Percentiles rank a stretch among this genome's conserved stretches.
These are phyloP conservation scores for Conticribra weissflogii DNA, from an alignment of 108 stramenopile species.

Conservation along the genomic window DNA sequence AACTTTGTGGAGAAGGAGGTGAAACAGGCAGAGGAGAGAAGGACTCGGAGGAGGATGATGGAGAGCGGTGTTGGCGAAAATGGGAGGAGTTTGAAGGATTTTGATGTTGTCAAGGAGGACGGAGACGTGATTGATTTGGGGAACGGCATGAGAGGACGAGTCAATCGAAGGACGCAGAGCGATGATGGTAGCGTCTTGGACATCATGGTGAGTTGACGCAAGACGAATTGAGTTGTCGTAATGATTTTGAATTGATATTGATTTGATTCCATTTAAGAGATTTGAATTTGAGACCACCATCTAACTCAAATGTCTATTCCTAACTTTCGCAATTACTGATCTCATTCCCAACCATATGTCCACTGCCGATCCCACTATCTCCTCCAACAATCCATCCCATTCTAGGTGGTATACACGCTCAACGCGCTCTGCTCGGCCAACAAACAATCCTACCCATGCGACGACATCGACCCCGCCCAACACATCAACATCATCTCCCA, in stretches of 20 bases:
- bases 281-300: background rate
- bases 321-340: too few species aligned
- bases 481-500: slow-evolving; percentile 25
- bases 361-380: too few species aligned
- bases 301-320: background rate
- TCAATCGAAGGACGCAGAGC: slow-evolving; percentile 6
- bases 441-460: slow-evolving; percentile 12
- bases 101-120: background rate
- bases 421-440: slow-evolving; percentile 21
- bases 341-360: too few species aligned
- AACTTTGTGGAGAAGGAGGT: background rate
- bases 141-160: background rate
- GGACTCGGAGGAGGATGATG: background rate
- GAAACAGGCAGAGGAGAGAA: slow-evolving; percentile 8
- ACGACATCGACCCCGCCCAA: slow-evolving; percentile 17
- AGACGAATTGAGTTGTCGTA: too few species aligned
- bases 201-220: slow-evolving; percentile 19
- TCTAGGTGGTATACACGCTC: slow-evolving; percentile 16
- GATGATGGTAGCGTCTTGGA: slow-evolving; percentile 24
- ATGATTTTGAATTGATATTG: slow-evolving; percentile 11
- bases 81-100: slow-evolving; percentile 1
- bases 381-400: background rate
- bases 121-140: background rate
- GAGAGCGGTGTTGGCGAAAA: background rate
- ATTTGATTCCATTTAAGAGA: background rate